Evolutionary conservation across 306 rosid species (phyloP), one percentile per base, ranked within the genome.

Genomic region (Canavalia ensiformis): DNA sequence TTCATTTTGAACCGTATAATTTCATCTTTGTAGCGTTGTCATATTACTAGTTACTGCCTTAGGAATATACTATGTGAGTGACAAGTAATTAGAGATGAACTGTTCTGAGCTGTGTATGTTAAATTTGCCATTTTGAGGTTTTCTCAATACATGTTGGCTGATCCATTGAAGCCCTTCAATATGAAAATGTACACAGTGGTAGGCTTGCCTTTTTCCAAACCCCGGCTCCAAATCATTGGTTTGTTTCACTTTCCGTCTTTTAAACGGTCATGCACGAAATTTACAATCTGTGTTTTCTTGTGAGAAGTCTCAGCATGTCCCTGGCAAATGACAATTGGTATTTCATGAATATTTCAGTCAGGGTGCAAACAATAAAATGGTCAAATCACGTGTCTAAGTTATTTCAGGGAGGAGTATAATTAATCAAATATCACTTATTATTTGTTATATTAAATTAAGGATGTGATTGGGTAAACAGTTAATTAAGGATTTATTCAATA

Each of bases 51-150:
- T 85, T 85, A 81, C 80, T 76, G 80, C 78, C 66, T 79, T 90
- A 88, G 94, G 91, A 90, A 81, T 89, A 87, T 87, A 86, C 73
- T 77, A 80, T 81, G 78, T 68, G 82, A 84, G 90, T 79, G 88
- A 80, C 77, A 49, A 65, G 85, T 77, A 77, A 62, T 85, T 70
- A 79, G 77, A 81, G 83, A 82, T 83, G 77, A 72, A 57, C 78
- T 57, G 62, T 77, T 77, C 51, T 76, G 58, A 71, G 77, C 68
- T 77, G 74, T 85, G 88, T 55, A 80, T 78, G 87, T 76, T 84
- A 73, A 73, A 74, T 73, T 77, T 82, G 76, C 81, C 83, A 72
- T 77, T 65, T 58, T 78, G 88, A 82, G 84, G 74, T 58, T 77
- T 67, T 71, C 45, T 77, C 81, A 50, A 73, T 77, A 85, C 81